These are phyloP conservation scores for Piromyces sp. DNA, from an alignment of 192 early-diverging fungal species.

Conservation along the genomic window DNA sequence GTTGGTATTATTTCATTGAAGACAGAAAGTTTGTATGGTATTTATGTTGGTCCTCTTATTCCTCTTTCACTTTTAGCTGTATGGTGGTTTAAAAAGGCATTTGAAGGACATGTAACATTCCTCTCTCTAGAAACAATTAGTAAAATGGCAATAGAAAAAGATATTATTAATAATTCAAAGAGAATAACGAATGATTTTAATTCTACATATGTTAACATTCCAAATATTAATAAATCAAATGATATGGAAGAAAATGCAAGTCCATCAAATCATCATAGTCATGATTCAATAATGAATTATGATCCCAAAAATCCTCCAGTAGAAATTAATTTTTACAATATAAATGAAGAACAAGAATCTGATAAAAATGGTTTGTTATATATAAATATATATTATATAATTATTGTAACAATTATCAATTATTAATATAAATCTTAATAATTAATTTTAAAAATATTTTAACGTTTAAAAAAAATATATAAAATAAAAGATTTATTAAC, in stretches of 20 bases:
- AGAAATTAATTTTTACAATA: background rate
- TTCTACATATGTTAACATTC: background rate
- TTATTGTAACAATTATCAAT: too few species aligned
- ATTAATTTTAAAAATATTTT: too few species aligned
- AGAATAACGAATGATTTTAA: background rate
- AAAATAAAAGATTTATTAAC: background rate
- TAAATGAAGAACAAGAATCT: background rate
- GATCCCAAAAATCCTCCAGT: background rate
- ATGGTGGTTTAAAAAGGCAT: background rate
- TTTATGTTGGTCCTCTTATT: background rate
- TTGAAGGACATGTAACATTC: background rate
- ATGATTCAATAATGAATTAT: background rate
- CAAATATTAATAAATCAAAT: background rate
- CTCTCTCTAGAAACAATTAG: background rate
- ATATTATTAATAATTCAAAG: background rate
- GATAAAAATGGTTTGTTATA: too few species aligned
- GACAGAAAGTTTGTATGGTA: background rate
- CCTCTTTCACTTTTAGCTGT: background rate
- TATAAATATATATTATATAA: too few species aligned
- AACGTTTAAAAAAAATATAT: too few species aligned
- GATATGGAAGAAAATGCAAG: background rate
- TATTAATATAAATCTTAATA: too few species aligned
- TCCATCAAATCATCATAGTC: background rate
- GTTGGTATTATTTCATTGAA: conserved; percentile 30
- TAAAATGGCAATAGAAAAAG: background rate